A percentile compares a stretch with the other conserved stretches of the same genome.
Conservation (phyloP, 2,329 filamentous ascomycete genomes). For the Torrubiella hemipterigena region DNA sequence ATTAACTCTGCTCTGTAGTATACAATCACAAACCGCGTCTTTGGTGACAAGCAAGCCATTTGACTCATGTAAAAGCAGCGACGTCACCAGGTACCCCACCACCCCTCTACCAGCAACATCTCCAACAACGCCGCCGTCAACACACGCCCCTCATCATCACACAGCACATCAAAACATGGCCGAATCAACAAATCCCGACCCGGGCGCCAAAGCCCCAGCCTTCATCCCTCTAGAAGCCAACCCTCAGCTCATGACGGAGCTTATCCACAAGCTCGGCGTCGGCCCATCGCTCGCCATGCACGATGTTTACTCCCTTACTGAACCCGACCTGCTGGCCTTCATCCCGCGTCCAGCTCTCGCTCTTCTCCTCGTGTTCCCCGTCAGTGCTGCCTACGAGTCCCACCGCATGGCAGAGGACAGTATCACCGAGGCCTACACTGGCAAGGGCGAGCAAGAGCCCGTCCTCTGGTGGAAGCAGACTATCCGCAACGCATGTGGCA, state of each 20-base stretch:
- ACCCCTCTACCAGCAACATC: neutral
- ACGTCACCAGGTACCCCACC: neutral
- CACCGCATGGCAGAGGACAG: constrained; percentile 65
- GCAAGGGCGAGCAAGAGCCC: constrained; percentile 56
- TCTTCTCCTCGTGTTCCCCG: constrained; percentile 83
- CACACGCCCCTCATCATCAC: no score
- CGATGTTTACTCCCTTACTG: constrained; percentile 85
- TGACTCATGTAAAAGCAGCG: neutral
- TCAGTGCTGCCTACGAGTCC: constrained; percentile 67
- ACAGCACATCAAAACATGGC: constrained; percentile 15
- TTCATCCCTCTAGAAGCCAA: constrained; percentile 60
- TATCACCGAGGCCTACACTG: constrained; percentile 48
- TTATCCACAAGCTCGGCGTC: constrained; percentile 76
- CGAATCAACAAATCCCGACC: constrained; percentile 25
- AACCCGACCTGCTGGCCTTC: constrained; percentile 72
- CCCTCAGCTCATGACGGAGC: constrained; percentile 74
- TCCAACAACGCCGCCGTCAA: constrained; percentile 1
- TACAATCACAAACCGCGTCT: neutral
- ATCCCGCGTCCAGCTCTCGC: constrained; percentile 81
- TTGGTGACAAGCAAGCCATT: neutral
- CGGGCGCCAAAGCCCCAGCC: constrained; percentile 24
- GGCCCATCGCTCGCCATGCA: constrained; percentile 66
- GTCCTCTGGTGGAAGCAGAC: constrained; percentile 94
- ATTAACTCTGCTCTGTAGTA: neutral
- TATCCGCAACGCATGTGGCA: constrained; percentile 82